phyloP scores from a whole-genome alignment of 129 eudicot genomes.

The Helianthus annuus region HanXRQr2.0-SUNRISE NC_035437.2:174110290-174110789 shows the following conservation, averaged over 20 bases:
- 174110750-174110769: constrained; percentile 67
- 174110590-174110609: constrained; percentile 91
- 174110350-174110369: constrained; percentile 86
- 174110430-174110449: constrained; percentile 81
- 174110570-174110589: constrained; percentile 92
- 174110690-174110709: constrained; percentile 39
- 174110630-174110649: constrained; percentile 54
- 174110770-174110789: constrained; percentile 83
- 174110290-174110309: constrained; percentile 72
- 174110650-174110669: constrained; percentile 52
- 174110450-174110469: constrained; percentile 99
- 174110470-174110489: constrained; percentile 86
- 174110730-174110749: constrained; percentile 32
- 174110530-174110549: constrained; percentile 77
- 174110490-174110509: constrained; percentile 77
- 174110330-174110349: constrained; percentile 55
- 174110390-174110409: constrained; percentile 98
- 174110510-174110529: constrained; percentile 84
- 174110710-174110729: constrained; percentile 41
- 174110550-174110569: constrained; percentile 76
- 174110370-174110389: constrained; percentile 86
- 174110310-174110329: constrained; percentile 72
- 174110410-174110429: constrained; percentile 74
- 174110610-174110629: constrained; percentile 65
- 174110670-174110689: constrained; percentile 31